Conservation (phyloP, 164 flowering plant genomes). For the Aristolochia fimbriata region DNA sequence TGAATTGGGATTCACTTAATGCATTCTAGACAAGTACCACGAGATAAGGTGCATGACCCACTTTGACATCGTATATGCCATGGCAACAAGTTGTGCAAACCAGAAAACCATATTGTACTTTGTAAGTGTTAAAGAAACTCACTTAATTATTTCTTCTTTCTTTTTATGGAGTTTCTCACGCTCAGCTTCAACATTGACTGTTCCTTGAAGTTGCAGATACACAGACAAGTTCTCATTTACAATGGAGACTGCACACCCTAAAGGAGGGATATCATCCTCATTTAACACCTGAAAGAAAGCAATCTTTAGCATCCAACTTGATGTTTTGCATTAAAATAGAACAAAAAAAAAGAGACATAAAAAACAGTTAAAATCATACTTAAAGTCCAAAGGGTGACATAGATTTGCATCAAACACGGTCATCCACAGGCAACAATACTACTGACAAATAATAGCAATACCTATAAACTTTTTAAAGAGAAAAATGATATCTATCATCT, state of each 20-base stretch:
- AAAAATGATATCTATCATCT: no score
- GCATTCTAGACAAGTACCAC: no score
- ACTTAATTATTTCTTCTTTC: constrained; percentile 67
- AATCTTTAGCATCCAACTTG: background rate
- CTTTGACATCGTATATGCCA: no score
- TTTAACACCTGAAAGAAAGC: constrained; percentile 37
- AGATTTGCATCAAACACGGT: no score
- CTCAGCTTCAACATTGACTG: constrained; percentile 55
- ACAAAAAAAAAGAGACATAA: background rate
- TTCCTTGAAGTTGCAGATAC: constrained; percentile 59
- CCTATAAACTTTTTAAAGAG: no score
- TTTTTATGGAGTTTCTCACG: constrained; percentile 62
- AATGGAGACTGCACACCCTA: constrained; percentile 56
- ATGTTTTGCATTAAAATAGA: background rate
- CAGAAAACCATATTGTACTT: background rate
- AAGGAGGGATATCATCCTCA: constrained; percentile 52
- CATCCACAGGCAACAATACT: no score
- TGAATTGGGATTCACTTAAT: no score
- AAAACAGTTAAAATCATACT: background rate
- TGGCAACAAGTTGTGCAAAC: no score
- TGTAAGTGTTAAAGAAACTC: constrained; percentile 14
- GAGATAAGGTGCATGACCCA: no score
- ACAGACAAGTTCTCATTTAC: constrained; percentile 74
- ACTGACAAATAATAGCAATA: no score
- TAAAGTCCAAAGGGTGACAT: no score